Evolutionary conservation across 345 rosid genomes (phyloP), one percentile per base, ranked within the genome.

Genomic region (Rhodamnia argentea): DNA sequence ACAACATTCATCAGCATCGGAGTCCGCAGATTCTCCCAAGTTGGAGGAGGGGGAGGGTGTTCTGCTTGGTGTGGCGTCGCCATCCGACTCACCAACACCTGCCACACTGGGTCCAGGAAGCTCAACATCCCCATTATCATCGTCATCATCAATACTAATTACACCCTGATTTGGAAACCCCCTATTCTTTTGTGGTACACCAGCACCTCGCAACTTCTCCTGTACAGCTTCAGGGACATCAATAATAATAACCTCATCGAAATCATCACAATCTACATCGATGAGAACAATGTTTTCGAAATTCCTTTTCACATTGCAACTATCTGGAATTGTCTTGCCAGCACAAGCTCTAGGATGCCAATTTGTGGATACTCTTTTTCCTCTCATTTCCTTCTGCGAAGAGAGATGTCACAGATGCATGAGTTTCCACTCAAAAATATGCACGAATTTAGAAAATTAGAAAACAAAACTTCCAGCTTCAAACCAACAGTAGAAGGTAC

Each of bases 141-240:
- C 86, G 4, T 88, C 96, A 13, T 96, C 98, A 47, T 95, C 97
- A 89, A 96, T 90, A 88, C 92, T 89, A 86, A 96, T 92, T 53
- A 96, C 89, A 20, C 86, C 86, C 22, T 53, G 87, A 87, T 87
- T 88, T 83, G 92, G 87, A 52, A 89, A 86, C 32, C 86, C 86
- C 60, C 90, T 88, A 56, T 89, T 87, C 42, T 84, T 86, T 85
- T 89, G 57, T 24, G 86, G 84, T 42, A 87, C 90, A 84, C 85
- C 83, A 0, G 95, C 86, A 85, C 92, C 88, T 53, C 86, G 88
- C n/a, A 90, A 75, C 44, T 90, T 87, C 82, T 85, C 86, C 85
- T 88, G 89, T 2, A 85, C 84, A n/a, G 94, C 89, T 90, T 94
- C 93, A 0, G 95, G 94, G 55, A 56, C 92, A 90, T 96, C 98